Evolutionary conservation across 2,329 filamentous ascomycete species (phyloP).

Genomic region (Aureobasidium lini): DNA sequence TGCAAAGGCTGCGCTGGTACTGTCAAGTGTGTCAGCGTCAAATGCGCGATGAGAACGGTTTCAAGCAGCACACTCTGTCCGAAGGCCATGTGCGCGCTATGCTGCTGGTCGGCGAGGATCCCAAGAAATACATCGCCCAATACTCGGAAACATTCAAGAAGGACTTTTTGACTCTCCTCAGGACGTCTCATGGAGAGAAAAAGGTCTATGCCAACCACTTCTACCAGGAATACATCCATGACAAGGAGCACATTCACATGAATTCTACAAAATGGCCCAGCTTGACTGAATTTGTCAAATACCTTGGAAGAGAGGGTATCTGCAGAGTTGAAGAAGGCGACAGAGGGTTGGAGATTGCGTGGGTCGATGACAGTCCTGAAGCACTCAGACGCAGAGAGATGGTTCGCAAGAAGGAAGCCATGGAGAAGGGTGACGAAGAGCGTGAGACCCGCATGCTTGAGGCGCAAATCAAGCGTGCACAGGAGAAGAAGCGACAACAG

Average conservation of each 20-base stretch:
- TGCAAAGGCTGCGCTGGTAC: constrained; percentile 83
- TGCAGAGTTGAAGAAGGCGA: constrained; percentile 85
- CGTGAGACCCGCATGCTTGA: constrained; percentile 74
- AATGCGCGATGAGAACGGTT: constrained; percentile 79
- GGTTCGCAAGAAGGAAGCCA: constrained; percentile 71
- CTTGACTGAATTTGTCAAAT: constrained; percentile 83
- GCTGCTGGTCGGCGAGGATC: constrained; percentile 77
- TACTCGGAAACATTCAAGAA: constrained; percentile 74
- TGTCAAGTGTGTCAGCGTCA: constrained; percentile 73
- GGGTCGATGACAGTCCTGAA: constrained; percentile 88
- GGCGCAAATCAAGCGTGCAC: constrained; percentile 74
- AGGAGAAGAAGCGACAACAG: constrained; percentile 52
- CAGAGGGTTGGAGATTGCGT: constrained; percentile 78
- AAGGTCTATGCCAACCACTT: constrained; percentile 83
- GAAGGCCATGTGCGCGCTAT: constrained; percentile 89
- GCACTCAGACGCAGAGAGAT: constrained; percentile 74
- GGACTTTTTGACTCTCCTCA: constrained; percentile 70
- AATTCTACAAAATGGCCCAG: constrained; percentile 85
- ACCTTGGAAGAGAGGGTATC: constrained; percentile 77
- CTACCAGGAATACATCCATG: constrained; percentile 87
- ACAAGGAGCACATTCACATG: constrained; percentile 87
- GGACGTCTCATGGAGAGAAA: constrained; percentile 86
- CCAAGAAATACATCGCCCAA: constrained; percentile 73
- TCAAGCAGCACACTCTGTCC: constrained; percentile 71
- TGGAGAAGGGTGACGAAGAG: constrained; percentile 87